Evolutionary conservation across 768 basidiomycete species (phyloP).

Genomic region (Pleurotus tuoliensis): DNA sequence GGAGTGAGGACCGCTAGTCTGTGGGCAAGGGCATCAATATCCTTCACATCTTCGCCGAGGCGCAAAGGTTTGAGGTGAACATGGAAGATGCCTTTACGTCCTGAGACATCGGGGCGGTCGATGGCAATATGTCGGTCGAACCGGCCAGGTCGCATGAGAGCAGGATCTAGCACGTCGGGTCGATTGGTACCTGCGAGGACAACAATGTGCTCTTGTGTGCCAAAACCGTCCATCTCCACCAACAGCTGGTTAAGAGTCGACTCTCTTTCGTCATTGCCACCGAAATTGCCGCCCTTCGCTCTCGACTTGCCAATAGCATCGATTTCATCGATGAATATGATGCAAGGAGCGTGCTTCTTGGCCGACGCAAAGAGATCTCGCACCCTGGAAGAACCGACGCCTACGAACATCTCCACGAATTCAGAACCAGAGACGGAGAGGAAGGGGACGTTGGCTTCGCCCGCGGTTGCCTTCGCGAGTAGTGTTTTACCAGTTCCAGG

Average conservation of each 20-base stretch:
- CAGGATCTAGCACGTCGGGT: constrained; percentile 93
- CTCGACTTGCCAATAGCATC: constrained; percentile 98
- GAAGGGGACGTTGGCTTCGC: constrained; percentile 97
- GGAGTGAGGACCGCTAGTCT: constrained; percentile 96
- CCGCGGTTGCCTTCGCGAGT: constrained; percentile 96
- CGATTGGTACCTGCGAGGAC: constrained; percentile 96
- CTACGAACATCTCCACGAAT: constrained; percentile 99
- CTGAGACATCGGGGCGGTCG: constrained; percentile 91
- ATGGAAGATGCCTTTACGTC: constrained; percentile 88
- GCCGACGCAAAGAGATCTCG: constrained; percentile 97
- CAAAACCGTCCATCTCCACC: constrained; percentile 99
- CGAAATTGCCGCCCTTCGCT: constrained; percentile 69
- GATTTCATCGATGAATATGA: constrained; percentile 99
- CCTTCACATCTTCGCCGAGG: constrained; percentile 51
- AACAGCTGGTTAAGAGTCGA: constrained; percentile 95
- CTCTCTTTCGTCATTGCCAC: constrained; percentile 96
- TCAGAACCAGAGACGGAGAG: constrained; percentile 98
- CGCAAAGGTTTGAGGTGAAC: constrained; percentile 88
- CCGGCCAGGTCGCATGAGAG: constrained; percentile 94
- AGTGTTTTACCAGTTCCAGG: constrained; percentile 99
- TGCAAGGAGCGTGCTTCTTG: constrained; percentile 96
- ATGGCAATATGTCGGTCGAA: constrained; percentile 97
- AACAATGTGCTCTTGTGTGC: constrained; percentile 94
- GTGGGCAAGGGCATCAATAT: constrained; percentile 63
- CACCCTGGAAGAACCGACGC: constrained; percentile 95